Base-by-base conservation (phyloP, 2,329 filamentous ascomycete genomes). In the Exophiala mesophila region DNA sequence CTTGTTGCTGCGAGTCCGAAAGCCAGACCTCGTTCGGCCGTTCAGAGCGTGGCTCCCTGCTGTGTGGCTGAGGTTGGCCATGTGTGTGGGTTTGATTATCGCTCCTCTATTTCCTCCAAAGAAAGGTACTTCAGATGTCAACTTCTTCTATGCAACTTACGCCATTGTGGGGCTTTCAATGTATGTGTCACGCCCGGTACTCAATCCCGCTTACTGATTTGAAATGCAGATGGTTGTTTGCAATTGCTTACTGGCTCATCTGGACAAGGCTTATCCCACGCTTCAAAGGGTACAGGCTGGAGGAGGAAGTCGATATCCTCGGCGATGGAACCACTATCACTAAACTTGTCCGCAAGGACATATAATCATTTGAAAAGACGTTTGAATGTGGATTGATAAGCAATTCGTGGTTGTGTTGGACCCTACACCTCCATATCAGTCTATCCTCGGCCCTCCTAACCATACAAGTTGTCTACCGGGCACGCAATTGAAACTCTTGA, bases 261-360 rank as follows among this genome's bases (percentile, higher is more conserved):
- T 83, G 78, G 75, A 80, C 80, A 1, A 67, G 77, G 3, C 50
- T 77, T 1, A 57, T 86, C 17, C 83, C 84, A 1, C 65, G 62
- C 30, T 73, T 73, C 63, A 68, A 74, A 37, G 72, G 73, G 0
- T 85, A 84, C 56, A 71, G 59, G 10, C 61, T 87, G 2, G 78
- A 83, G 54, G 82, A 86, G 52, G 70, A 75, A 42, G 67, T 66
- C 2, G 74, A 75, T 26, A 65, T 78, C 0, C 60, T 88, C 15
- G 68, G 70, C 16, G 83, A 88, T 60, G 83, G 83, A 0, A 87
- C 80, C 1, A 73, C 70, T 1, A 72, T 87, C 38, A 85, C 78
- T 1, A 77, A 71, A 47, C 64, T 85, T 4, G 60, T 71, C 5
- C 59, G 60, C 41, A 47, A 48, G 44, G 45, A 51, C 43, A 38